These are phyloP conservation scores for Diaporthe caulivora DNA, from an alignment of 2,329 filamentous ascomycete species.

Conservation along the genomic window DNA sequence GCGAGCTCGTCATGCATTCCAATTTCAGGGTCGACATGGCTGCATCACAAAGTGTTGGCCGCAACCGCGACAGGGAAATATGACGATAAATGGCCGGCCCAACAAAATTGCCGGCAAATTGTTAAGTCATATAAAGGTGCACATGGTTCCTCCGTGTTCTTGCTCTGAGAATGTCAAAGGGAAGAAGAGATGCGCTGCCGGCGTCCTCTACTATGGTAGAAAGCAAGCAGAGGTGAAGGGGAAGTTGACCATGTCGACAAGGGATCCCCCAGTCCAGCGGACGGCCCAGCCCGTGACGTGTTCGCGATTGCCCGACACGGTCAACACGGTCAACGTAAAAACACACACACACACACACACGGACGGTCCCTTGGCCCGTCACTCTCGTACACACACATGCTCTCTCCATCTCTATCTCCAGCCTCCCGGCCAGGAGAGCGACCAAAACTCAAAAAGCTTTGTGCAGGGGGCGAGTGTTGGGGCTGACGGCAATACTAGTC, in stretches of 20 bases:
- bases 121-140: too few relatives aligned
- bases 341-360: background rate
- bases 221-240: background rate
- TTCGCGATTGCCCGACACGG: constrained; percentile 29
- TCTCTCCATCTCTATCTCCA: background rate
- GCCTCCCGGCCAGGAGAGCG: background rate
- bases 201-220: background rate
- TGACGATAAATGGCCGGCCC: background rate
- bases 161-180: background rate
- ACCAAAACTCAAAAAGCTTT: background rate
- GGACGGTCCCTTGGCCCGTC: background rate
- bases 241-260: constrained; percentile 10
- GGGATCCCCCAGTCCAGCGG: constrained; percentile 29
- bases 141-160: too few relatives aligned
- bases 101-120: background rate
- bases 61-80: background rate
- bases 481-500: background rate
- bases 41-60: background rate
- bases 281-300: constrained; percentile 32
- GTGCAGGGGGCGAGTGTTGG: background rate
- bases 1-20: constrained; percentile 21
- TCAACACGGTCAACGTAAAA: background rate
- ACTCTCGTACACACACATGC: background rate
- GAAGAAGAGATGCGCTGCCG: background rate
- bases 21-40: background rate